Evolutionary conservation across 176 grass and related monocot species (phyloP), one percentile per base, ranked within the genome.

Genomic region (Juncus inflexus): DNA sequence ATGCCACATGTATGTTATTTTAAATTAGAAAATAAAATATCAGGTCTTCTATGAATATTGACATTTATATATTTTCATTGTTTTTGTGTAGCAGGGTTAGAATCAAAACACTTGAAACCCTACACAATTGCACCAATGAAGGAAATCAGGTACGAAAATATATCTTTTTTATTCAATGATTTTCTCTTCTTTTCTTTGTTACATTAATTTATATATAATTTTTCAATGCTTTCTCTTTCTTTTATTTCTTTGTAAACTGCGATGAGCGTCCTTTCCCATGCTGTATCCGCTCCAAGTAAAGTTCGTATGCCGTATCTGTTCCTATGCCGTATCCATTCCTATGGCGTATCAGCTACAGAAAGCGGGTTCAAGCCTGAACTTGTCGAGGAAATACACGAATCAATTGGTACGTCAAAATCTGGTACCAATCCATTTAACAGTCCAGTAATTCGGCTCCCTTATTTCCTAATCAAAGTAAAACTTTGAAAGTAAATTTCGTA

Each of bases 81-180:
- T 42, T 74, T 78, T 78, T 55, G 60, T 9, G 62, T 70, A 90
- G 95, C 38, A 37, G 35, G 41, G 64, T 87, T 73, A 96, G 80
- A 86, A 79, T 88, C 47, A 88, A 83, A 69, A 84, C 76, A 63
- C 79, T 96, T 56, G 82, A 96, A 81, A 63, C 70, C 50, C 78
- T 96, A 82, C 84, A 85, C 52, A 88, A 83, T 35, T 87, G 91
- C 5, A 88, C 87, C 75, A 85, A 96, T 78, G 91, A 91, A 88
- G 87, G 90, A 83, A 91, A 86, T 66, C 74, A 88, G 91, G 91
- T 96, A 81, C 61, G 10, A 0, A 7, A 9, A 6, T 55, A 65
- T 72, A 70, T 56, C 14, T 63, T 35, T 43, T 28, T 28, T 28
- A 28, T 28, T 28, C 19, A 28, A 28, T 28, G 19, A 28, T 63